phyloP scores from a whole-genome alignment of 768 basidiomycete species.

The Lyophyllum semitale region DNA sequence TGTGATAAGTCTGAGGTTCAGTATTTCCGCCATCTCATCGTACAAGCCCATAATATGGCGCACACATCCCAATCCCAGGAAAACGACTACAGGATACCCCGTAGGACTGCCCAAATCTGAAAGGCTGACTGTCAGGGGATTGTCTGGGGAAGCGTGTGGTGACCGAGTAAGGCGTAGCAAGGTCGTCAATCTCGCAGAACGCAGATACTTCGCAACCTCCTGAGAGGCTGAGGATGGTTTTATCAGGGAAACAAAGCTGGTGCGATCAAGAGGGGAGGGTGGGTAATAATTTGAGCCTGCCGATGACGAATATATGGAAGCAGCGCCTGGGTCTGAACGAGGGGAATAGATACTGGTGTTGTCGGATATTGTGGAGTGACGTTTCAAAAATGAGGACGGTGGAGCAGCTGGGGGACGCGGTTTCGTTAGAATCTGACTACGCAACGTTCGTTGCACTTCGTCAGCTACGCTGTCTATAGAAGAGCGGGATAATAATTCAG shows the following conservation, averaged over 20 bases:
- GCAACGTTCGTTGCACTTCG: constrained; percentile 73
- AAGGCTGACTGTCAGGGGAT: constrained; percentile 83
- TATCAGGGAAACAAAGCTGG: constrained; percentile 39
- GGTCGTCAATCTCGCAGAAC: constrained; percentile 83
- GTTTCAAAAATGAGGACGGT: constrained; percentile 45
- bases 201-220: constrained; percentile 83
- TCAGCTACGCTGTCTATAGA: constrained; percentile 88
- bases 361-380: constrained; percentile 60
- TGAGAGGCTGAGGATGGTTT: constrained; percentile 57
- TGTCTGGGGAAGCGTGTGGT: constrained; percentile 75
- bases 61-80: constrained; percentile 92
- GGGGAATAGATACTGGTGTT: constrained; percentile 55
- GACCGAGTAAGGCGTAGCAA: constrained; percentile 76
- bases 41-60: constrained; percentile 94
- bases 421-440: constrained; percentile 51
- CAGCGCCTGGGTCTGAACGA: constrained; percentile 52
- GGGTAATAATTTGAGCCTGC: constrained; percentile 46
- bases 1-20: constrained; percentile 87
- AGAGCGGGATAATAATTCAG: constrained; percentile 72
- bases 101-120: constrained; percentile 86
- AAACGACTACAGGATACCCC: constrained; percentile 90
- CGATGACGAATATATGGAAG: constrained; percentile 54
- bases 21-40: constrained; percentile 91
- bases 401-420: constrained; percentile 31
- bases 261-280: constrained; percentile 48